phyloP scores from a whole-genome alignment of 139 green algal species.

The Choricystis sp. region DNA sequence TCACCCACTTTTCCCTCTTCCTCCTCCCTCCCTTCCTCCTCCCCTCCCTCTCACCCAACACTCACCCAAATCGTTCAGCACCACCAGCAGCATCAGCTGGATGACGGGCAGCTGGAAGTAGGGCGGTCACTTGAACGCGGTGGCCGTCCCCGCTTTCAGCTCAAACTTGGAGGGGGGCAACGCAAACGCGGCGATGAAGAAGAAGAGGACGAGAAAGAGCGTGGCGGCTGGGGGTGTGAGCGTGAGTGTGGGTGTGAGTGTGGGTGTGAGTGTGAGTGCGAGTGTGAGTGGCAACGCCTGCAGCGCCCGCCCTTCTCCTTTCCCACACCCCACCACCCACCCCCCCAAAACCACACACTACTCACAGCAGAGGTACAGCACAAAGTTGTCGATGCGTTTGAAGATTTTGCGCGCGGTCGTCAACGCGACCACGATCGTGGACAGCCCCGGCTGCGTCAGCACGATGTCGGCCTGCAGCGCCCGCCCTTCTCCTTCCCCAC shows the following conservation, averaged over 20 bases:
- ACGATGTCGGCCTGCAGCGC: no score
- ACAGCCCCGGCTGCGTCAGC: not conserved
- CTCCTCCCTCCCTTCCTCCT: no score
- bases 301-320: no score
- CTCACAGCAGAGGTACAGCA: slow-evolving; percentile 6
- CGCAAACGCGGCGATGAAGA: not conserved
- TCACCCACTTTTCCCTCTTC: no score
- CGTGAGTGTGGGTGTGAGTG: no score
- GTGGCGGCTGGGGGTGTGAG: not conserved
- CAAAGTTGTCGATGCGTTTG: slow-evolving; percentile 72
- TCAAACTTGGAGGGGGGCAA: slow-evolving; percentile 9
- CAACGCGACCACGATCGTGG: slow-evolving; percentile 49
- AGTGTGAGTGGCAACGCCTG: no score
- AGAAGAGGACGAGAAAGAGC: not conserved
- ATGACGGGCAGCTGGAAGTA: slow-evolving; percentile 58
- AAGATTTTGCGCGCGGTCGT: slow-evolving; percentile 79
- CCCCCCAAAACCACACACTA: no score
- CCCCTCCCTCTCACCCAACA: no score
- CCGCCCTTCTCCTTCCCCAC: no score
- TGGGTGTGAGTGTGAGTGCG: no score
- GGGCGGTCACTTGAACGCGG: not conserved
- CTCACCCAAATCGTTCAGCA: slow-evolving; percentile 73
- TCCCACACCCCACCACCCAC: no score
- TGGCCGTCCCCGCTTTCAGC: not conserved
- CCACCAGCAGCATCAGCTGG: slow-evolving; percentile 68